Conservation (phyloP, 2,329 filamentous ascomycete genomes). For the Fusarium sp. region DNA sequence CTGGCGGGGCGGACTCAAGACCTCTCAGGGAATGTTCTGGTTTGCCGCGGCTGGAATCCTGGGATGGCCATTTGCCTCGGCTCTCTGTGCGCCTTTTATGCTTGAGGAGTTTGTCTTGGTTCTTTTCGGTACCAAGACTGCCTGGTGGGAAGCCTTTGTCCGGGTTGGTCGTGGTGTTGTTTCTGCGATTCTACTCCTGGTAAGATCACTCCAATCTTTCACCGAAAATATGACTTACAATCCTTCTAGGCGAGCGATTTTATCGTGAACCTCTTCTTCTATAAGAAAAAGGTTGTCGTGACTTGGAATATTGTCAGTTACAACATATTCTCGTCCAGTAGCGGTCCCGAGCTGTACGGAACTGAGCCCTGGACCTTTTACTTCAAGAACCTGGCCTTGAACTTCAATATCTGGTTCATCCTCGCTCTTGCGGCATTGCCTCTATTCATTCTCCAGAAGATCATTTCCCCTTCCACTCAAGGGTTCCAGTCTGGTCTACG, state of each 20-base stretch:
- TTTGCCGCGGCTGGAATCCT: constrained; percentile 87
- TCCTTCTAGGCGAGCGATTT: constrained; percentile 72
- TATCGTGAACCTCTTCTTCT: constrained; percentile 84
- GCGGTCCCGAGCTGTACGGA: constrained; percentile 92
- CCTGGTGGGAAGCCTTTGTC: constrained; percentile 68
- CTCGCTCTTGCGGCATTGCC: constrained; percentile 82
- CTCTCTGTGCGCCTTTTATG: constrained; percentile 83
- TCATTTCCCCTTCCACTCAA: constrained; percentile 69
- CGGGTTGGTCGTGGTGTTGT: constrained; percentile 76
- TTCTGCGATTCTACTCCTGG: constrained; percentile 75
- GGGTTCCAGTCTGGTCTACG: constrained; percentile 79
- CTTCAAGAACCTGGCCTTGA: constrained; percentile 87
- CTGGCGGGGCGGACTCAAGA: constrained; percentile 83
- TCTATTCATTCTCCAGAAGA: constrained; percentile 79
- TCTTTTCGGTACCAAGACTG: constrained; percentile 65
- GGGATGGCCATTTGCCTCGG: constrained; percentile 94
- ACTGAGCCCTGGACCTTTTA: constrained; percentile 99
- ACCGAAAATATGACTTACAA: neutral
- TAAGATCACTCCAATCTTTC: constrained; percentile 55
- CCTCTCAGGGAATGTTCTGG: constrained; percentile 87
- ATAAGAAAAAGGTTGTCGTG: constrained; percentile 80
- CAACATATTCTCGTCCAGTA: constrained; percentile 87
- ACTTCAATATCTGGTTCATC: constrained; percentile 96
- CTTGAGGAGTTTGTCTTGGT: constrained; percentile 78
- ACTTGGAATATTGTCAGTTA: constrained; percentile 95